Percentiles rank a stretch among this genome's conserved stretches.
Conservation (phyloP, 1,284 basidiomycete genomes). For the Thelephora terrestris region DNA sequence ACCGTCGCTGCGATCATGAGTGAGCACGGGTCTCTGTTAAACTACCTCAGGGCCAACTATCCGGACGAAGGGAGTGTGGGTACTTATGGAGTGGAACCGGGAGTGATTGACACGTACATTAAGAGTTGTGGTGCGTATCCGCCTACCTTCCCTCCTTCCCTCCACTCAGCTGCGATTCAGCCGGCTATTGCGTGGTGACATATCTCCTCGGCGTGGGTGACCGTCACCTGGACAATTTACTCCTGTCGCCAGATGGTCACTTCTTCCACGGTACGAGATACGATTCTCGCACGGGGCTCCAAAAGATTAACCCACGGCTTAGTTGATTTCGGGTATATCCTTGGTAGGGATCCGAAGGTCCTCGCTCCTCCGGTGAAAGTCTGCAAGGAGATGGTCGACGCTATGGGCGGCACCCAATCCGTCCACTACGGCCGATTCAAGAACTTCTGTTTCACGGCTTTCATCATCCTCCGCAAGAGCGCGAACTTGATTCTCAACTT, state of each 20-base stretch:
- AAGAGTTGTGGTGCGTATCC: constrained; percentile 82
- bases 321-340: constrained; percentile 99
- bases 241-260: constrained; percentile 89
- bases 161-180: constrained; percentile 30
- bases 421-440: constrained; percentile 93
- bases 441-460: constrained; percentile 92
- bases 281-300: not conserved
- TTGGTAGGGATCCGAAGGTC: constrained; percentile 96
- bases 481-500: constrained; percentile 98
- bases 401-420: constrained; percentile 94
- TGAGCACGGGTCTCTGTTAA: constrained; percentile 86
- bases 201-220: constrained; percentile 97
- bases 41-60: constrained; percentile 78
- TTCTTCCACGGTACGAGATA: constrained; percentile 71
- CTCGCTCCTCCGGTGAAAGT: constrained; percentile 98
- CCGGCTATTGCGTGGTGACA: constrained; percentile 97
- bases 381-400: constrained; percentile 99
- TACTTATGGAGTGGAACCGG: constrained; percentile 86
- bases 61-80: constrained; percentile 90
- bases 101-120: constrained; percentile 93
- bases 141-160: not conserved
- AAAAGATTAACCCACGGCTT: constrained; percentile 9
- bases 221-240: constrained; percentile 92
- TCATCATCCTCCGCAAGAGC: constrained; percentile 90
- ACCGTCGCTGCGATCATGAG: constrained; percentile 90